Percentiles rank a stretch among this genome's conserved stretches.
Conservation (phyloP, 2,329 filamentous ascomycete species). For the Scopulariopsis brevicaulis region DNA sequence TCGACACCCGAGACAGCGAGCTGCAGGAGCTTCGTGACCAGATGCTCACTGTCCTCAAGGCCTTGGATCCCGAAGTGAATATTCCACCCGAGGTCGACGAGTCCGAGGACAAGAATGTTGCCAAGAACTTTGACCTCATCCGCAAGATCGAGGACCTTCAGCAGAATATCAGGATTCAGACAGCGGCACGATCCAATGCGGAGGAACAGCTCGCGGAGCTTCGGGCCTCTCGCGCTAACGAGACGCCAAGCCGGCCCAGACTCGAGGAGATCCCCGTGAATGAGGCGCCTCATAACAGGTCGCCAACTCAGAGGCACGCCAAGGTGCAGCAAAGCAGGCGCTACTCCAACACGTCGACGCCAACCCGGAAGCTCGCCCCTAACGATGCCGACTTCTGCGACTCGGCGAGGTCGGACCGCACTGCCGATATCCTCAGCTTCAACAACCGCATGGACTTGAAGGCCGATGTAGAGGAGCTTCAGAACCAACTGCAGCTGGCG, state of each 20-base stretch:
- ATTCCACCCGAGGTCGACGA: conserved; percentile 46
- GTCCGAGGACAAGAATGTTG: conserved; percentile 52
- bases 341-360: conserved; percentile 67
- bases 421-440: conserved; percentile 67
- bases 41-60: conserved; percentile 70
- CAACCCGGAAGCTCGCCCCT: conserved; percentile 58
- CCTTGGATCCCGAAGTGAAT: conserved; percentile 67
- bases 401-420: conserved; percentile 75
- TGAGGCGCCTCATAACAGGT: conserved; percentile 62
- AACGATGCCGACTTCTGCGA: conserved; percentile 55
- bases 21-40: conserved; percentile 70
- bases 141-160: conserved; percentile 83
- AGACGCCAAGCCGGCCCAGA: conserved; percentile 60
- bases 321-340: conserved; percentile 38
- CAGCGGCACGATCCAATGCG: conserved; percentile 68
- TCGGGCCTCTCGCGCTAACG: conserved; percentile 55
- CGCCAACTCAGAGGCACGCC: conserved; percentile 57
- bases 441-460: conserved; percentile 87
- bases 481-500: conserved; percentile 85
- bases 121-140: conserved; percentile 71
- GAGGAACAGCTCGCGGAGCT: conserved; percentile 74
- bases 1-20: conserved; percentile 74
- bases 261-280: conserved; percentile 84
- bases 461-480: conserved; percentile 79
- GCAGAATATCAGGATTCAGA: conserved; percentile 73